Evolutionary conservation across 352 stramenopile genomes (phyloP), one percentile per base, ranked within the genome.

Genomic region (Pythium vanterpoolii): DNA sequence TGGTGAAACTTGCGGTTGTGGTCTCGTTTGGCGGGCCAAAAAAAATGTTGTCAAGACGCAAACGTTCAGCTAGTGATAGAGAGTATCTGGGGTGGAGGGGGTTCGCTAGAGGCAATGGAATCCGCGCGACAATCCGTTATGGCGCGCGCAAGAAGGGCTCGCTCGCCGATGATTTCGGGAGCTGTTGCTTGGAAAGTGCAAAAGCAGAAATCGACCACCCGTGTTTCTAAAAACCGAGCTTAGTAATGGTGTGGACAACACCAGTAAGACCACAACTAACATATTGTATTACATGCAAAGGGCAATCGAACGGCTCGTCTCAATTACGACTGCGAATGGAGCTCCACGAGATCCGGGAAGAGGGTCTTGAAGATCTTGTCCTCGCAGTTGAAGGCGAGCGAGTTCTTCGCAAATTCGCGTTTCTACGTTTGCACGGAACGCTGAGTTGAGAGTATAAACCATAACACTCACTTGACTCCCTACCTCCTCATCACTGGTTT

Each of bases 291-390:
- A 46, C 40, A 28, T 46, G 40, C 40, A 46, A 2, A 40, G 45
- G 23, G 18, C 5, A 5, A 33, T 13, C 43, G 28, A 39, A 40
- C 8, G 33, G 49, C 18, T 21, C 30, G 13, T 23, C 10, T 31
- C 5, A 18, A 31, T 33, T 36, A 65, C 7, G 38, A 26, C 31
- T 72, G 36, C 26, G 67, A 18, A 40, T 88, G 68, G 33, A 91
- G 57, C 45, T 74, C 69, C 11, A 95, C 84, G 40, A 96, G 73
- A 21, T 97, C 83, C 2, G 89, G 83, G 53, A 97, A 97, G 21
- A 96, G 71, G 49, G 71, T 62, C 34, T 76, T 66, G 60, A 97
- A 97, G 45, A 79, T 82, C 63, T 89, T 86, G 72, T 96, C 82
- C 24, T 70, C 69, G 69, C 80, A 87, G 66, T 97, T 97, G 50